Percentiles rank a stretch among this genome's conserved stretches.
Conservation (phyloP, 768 basidiomycete genomes). For the Pleurotus citrinopileatus region DNA sequence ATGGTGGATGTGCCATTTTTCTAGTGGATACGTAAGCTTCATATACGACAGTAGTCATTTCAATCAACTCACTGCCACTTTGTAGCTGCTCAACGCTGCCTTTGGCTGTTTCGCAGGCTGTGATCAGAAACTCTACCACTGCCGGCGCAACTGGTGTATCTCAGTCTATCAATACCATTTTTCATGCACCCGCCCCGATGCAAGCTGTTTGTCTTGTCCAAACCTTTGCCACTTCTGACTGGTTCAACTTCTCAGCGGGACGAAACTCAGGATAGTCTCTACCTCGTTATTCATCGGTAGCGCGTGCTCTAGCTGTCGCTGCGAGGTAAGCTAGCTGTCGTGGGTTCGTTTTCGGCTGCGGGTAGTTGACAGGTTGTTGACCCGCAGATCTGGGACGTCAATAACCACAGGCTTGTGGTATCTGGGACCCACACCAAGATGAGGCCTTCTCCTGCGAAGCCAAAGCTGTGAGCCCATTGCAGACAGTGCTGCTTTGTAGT, state of each 20-base stretch:
- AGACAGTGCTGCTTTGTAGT: too few relatives aligned
- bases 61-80: background rate
- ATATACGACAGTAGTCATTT: background rate
- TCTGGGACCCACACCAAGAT: conserved; percentile 42
- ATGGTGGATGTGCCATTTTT: conserved; percentile 56
- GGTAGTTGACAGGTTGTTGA: too few relatives aligned
- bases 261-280: conserved; percentile 37
- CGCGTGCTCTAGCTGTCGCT: conserved; percentile 37
- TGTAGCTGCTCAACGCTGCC: conserved; percentile 42
- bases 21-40: conserved; percentile 50
- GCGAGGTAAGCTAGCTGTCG: conserved; percentile 33
- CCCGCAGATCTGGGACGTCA: conserved; percentile 43
- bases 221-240: conserved; percentile 1
- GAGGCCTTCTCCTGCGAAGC: conserved; percentile 23
- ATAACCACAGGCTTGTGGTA: conserved; percentile 37
- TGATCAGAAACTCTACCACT: conserved; percentile 34
- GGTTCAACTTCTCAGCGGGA: conserved; percentile 28
- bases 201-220: conserved; percentile 21
- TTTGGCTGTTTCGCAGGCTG: conserved; percentile 34
- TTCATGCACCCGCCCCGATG: conserved; percentile 40
- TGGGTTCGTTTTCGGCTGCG: too few relatives aligned
- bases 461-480: conserved; percentile 2
- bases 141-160: conserved; percentile 45
- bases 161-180: conserved; percentile 49
- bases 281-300: conserved; percentile 41